Evolutionary conservation across 371 early-diverging fungal species (phyloP).

Genomic region (Mortierella sp.): DNA sequence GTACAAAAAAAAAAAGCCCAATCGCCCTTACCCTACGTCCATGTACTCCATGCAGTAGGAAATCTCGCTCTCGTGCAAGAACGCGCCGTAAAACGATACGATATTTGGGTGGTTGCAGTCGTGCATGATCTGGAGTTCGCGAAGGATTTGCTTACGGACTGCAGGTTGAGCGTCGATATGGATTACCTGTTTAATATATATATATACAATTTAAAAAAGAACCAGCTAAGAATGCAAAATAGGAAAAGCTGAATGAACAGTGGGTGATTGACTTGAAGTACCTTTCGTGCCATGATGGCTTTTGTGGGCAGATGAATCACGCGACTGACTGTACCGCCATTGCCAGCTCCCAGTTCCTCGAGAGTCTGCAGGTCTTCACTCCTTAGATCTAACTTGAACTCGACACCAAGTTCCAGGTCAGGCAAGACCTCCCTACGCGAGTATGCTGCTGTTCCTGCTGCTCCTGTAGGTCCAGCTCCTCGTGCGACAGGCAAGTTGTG

Average conservation of each 20-base stretch:
- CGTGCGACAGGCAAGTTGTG: slow-evolving; percentile 45
- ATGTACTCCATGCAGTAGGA: slow-evolving; percentile 95
- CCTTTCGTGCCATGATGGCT: slow-evolving; percentile 91
- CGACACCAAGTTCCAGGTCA: slow-evolving; percentile 79
- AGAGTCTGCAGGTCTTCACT: slow-evolving; percentile 84
- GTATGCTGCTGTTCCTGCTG: slow-evolving; percentile 17
- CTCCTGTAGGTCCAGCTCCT: slow-evolving; percentile 9
- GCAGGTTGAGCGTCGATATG: slow-evolving; percentile 80
- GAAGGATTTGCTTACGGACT: slow-evolving; percentile 86
- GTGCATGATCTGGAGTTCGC: slow-evolving; percentile 90
- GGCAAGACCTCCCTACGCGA: slow-evolving; percentile 60
- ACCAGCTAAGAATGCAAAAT: neutral
- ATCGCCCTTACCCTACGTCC: slow-evolving; percentile 77
- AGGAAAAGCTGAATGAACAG: neutral
- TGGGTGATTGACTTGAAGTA: slow-evolving; percentile 24
- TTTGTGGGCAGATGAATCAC: slow-evolving; percentile 83
- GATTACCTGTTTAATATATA: slow-evolving; percentile 72
- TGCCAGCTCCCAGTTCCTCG: slow-evolving; percentile 88
- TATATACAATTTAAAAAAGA: neutral
- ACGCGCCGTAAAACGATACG: slow-evolving; percentile 93
- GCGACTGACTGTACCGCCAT: slow-evolving; percentile 88
- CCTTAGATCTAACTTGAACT: slow-evolving; percentile 81
- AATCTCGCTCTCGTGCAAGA: slow-evolving; percentile 83
- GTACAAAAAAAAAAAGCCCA: neutral
- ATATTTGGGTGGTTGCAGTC: slow-evolving; percentile 89